Evolutionary conservation across 1,139 yeast species (phyloP), one percentile per base, ranked within the genome.

Genomic region (Kodamaea plutei): DNA sequence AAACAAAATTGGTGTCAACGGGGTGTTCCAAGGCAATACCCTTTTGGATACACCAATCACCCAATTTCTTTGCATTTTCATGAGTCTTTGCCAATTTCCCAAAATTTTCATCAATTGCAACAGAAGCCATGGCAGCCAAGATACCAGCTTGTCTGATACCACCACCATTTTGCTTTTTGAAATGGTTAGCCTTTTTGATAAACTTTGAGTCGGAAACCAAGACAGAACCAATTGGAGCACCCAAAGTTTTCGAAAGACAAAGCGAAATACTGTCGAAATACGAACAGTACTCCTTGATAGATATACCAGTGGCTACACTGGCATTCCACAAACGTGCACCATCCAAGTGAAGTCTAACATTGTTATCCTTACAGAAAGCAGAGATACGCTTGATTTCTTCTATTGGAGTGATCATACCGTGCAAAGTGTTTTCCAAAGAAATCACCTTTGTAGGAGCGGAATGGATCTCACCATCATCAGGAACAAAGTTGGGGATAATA

Each of bases 251-350:
- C 33, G 95, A 84, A 39, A 89, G 64, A 59, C 97, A 89, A 34
- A 89, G 71, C 5, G 96, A 85, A 31, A 89, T 85, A 21, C 94
- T 77, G 59, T 89, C 97, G 54, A 89, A 89, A 45, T 79, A 64
- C 41, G 74, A 66, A 50, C 95, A 84, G 56, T 81, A 87, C 51
- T 85, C 88, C 28, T 58, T 58, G 36, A 88, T 59, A 8, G 85
- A 61, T 23, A 85, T 66, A 6, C 84, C 88, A 15, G 94, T 75
- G 29, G 73, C 91, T 6, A 73, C 84, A 18, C 80, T 66, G 2
- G 96, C 96, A 52, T 89, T 87, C 93, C 95, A 88, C 38, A 89
- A 65, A 46, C 97, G 72, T n/a, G 97, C 97, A 41, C 97, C 97
- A 52, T 89, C 97, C 50, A 88, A 75, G 54, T 89, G 97, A 48